A percentile compares a stretch with the other conserved stretches of the same genome.
phyloP scores from a whole-genome alignment of 2,329 filamentous ascomycete genomes.

The Bipolaris zeicola region DNA sequence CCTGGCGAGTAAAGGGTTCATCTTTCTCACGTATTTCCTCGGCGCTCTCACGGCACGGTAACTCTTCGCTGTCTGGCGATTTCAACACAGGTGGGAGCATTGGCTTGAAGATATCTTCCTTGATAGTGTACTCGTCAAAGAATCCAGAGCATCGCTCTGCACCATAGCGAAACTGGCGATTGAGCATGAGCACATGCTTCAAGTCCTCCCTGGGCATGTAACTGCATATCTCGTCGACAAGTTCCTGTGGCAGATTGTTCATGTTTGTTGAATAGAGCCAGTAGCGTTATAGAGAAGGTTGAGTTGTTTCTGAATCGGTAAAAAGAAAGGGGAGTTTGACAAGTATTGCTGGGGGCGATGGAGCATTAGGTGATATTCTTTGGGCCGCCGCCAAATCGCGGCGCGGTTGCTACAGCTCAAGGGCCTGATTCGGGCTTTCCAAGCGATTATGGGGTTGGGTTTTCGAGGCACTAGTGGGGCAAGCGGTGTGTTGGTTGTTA shows the following conservation, averaged over 20 bases:
- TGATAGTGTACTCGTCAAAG: constrained; percentile 11
- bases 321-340: background rate
- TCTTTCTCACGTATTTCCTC: constrained; percentile 17
- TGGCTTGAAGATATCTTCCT: background rate
- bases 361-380: background rate
- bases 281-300: background rate
- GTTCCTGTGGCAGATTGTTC: constrained; percentile 19
- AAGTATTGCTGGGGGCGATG: background rate
- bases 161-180: constrained; percentile 11
- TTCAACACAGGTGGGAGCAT: too few species aligned
- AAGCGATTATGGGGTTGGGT: too few species aligned
- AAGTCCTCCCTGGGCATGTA: constrained; percentile 16
- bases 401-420: background rate
- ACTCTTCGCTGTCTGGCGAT: too few species aligned
- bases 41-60: constrained; percentile 6
- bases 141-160: constrained; percentile 21
- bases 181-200: constrained; percentile 19
- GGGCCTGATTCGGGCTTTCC: background rate
- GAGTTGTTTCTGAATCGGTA: background rate
- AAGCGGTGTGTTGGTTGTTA: background rate
- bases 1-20: constrained; percentile 16
- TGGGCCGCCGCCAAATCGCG: background rate
- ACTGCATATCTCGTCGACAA: constrained; percentile 23
- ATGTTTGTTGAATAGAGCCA: constrained; percentile 7
- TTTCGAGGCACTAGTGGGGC: too few species aligned